A percentile compares a stretch with the other conserved stretches of the same genome.
phyloP scores from a whole-genome alignment of 1,139 yeast genomes.

The Geotrichum phurueaensis region DNA sequence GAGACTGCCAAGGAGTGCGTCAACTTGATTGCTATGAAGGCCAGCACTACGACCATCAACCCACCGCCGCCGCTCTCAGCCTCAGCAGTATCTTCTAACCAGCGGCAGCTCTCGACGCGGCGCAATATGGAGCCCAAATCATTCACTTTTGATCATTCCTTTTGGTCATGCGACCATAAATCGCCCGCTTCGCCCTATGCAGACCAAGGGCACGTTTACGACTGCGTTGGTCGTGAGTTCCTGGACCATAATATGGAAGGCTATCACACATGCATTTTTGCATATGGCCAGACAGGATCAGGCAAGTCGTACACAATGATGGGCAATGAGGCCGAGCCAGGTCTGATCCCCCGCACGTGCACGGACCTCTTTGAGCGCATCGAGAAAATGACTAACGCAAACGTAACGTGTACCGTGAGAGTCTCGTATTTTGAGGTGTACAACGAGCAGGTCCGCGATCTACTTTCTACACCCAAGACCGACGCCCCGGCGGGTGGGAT shows the following conservation, averaged over 20 bases:
- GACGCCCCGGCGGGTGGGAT: slow-evolving; percentile 1
- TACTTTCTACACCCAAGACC: slow-evolving; percentile 32
- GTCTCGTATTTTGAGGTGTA: slow-evolving; percentile 66
- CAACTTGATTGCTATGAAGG: slow-evolving; percentile 29
- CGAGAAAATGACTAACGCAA: slow-evolving; percentile 36
- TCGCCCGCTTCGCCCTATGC: slow-evolving; percentile 39
- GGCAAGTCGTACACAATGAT: slow-evolving; percentile 75
- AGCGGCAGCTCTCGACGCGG: slow-evolving; percentile 12
- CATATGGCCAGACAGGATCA: slow-evolving; percentile 72
- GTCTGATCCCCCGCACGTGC: slow-evolving; percentile 57
- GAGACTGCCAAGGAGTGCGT: slow-evolving; percentile 25
- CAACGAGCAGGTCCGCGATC: slow-evolving; percentile 63
- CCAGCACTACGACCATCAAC: slow-evolving; percentile 26
- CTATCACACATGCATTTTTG: slow-evolving; percentile 66
- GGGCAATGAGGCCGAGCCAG: slow-evolving; percentile 50
- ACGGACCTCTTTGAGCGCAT: slow-evolving; percentile 48
- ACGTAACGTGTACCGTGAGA: slow-evolving; percentile 48
- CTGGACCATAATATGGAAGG: slow-evolving; percentile 63
- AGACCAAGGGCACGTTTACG: slow-evolving; percentile 48
- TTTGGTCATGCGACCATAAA: slow-evolving; percentile 45
- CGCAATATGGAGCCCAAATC: slow-evolving; percentile 28
- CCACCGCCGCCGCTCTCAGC: slow-evolving; percentile 21
- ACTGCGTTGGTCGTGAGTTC: slow-evolving; percentile 50
- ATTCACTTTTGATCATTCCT: slow-evolving; percentile 53
- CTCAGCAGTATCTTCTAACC: slow-evolving; percentile 12